Base-by-base conservation (phyloP, 441 rosid genomes). In the Biscutella laevigata region DNA sequence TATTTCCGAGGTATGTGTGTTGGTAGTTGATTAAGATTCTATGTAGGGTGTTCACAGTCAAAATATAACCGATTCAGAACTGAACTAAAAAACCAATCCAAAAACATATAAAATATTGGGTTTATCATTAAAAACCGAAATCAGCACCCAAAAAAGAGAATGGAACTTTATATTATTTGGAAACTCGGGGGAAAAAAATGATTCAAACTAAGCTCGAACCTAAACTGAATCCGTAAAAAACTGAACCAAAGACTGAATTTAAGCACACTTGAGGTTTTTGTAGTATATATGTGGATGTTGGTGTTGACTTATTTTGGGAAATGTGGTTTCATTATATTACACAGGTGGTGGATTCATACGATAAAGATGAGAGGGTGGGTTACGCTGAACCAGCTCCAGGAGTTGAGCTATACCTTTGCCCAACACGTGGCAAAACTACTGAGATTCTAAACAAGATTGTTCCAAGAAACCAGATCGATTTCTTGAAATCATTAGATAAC, bases 371-470 rank as follows among this genome's bases (percentile, higher is more conserved):
- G 64, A 76, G 95, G 35, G 94, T 84, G 55, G 97, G 95, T 37
- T 68, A 70, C 44, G 87, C 81, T 2, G 95, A 86, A 77, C 87
- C 97, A 9, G 73, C 68, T 25, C 40, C 77, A 6, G 95, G 95
- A 32, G 77, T 77, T 19, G 97, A 89, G 67, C 80, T 89, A 32
- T 89, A 89, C 65, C 63, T 80, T 12, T 89, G 95, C 66, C 94
- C 94, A 0, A 74, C 75, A 12, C 76, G 74, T 50, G 37, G 76
- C 1, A 79, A 60, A 71, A 74, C 77, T 6, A 42, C 55, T 0
- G 86, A 80, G 59, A 68, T 84, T 74, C 69, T 86, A 36, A 38
- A 52, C 69, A 81, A 77, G 67, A 71, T 79, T 79, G 77, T 86
- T 4, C 74, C 87, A 0, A 74, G 69, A 66, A 84, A 78, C 64